phyloP scores from a whole-genome alignment of 352 stramenopile species.

The Elongisporangium senticosum region DNA sequence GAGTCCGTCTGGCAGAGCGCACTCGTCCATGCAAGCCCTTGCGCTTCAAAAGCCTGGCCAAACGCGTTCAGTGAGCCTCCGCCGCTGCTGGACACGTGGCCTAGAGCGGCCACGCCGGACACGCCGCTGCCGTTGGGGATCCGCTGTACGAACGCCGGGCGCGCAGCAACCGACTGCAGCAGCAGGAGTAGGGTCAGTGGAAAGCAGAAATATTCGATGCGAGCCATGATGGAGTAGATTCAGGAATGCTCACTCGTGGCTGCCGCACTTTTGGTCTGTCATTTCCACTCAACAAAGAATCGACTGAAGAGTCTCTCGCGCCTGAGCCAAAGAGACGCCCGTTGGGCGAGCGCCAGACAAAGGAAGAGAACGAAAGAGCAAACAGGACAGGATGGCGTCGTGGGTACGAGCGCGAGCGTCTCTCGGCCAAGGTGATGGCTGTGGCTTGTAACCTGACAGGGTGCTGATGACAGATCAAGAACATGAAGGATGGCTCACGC shows the following conservation, averaged over 20 bases:
- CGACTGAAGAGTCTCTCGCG: background rate
- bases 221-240: slow-evolving; percentile 7
- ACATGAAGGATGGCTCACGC: slow-evolving; percentile 74
- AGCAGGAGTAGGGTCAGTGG: background rate
- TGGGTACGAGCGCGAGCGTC: slow-evolving; percentile 32
- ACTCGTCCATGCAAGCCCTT: slow-evolving; percentile 38
- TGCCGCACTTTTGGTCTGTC: background rate
- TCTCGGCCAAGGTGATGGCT: slow-evolving; percentile 27
- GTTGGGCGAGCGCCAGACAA: background rate
- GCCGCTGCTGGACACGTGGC: slow-evolving; percentile 38
- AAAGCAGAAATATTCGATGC: background rate
- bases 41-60: slow-evolving; percentile 42
- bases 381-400: slow-evolving; percentile 23
- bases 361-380: slow-evolving; percentile 1
- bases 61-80: slow-evolving; percentile 59
- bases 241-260: slow-evolving; percentile 9
- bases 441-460: background rate
- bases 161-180: slow-evolving; percentile 6
- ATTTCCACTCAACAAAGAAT: background rate
- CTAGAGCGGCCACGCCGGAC: slow-evolving; percentile 41
- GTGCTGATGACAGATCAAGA: slow-evolving; percentile 37
- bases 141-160: slow-evolving; percentile 40
- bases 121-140: slow-evolving; percentile 58
- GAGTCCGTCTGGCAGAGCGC: slow-evolving; percentile 59
- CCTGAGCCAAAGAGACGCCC: background rate